Conservation (phyloP, 169 alveolate species). For the Miamiensis avidus region DNA sequence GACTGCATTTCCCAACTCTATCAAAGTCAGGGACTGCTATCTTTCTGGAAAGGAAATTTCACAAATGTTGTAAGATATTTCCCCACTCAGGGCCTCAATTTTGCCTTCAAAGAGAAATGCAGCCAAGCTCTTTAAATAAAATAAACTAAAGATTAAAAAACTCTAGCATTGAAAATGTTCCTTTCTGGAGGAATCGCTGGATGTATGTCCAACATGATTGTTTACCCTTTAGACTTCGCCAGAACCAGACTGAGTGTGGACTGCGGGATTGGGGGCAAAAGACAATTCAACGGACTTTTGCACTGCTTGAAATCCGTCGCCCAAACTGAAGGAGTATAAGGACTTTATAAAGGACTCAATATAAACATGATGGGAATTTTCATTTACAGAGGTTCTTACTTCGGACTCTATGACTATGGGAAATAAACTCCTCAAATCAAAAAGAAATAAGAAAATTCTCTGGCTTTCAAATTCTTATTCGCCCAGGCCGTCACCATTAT, state of each 20-base stretch:
- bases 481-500: conserved; percentile 44
- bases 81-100: conserved; percentile 98
- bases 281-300: conserved; percentile 53
- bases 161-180: background rate
- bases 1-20: conserved; percentile 37
- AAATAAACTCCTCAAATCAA: background rate
- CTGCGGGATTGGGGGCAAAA: conserved; percentile 31
- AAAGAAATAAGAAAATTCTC: conserved; percentile 6
- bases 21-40: conserved; percentile 50
- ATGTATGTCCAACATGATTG: conserved; percentile 16
- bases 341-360: conserved; percentile 45
- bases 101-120: conserved; percentile 93
- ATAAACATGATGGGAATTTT: conserved; percentile 41
- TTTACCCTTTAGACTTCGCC: conserved; percentile 53
- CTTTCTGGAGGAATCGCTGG: conserved; percentile 56
- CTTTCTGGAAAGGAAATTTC: conserved; percentile 68
- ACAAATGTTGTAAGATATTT: conserved; percentile 78
- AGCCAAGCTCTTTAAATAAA: background rate
- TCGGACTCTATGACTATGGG: conserved; percentile 50
- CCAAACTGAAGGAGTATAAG: conserved; percentile 41
- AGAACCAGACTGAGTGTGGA: conserved; percentile 63
- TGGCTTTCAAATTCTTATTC: conserved; percentile 26
- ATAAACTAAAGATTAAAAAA: background rate
- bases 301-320: conserved; percentile 49
- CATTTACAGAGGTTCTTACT: conserved; percentile 52